These are phyloP conservation scores for Fusarium sterilihyphosum DNA, from an alignment of 2,329 filamentous ascomycete genomes.

Conservation along the genomic window DNA sequence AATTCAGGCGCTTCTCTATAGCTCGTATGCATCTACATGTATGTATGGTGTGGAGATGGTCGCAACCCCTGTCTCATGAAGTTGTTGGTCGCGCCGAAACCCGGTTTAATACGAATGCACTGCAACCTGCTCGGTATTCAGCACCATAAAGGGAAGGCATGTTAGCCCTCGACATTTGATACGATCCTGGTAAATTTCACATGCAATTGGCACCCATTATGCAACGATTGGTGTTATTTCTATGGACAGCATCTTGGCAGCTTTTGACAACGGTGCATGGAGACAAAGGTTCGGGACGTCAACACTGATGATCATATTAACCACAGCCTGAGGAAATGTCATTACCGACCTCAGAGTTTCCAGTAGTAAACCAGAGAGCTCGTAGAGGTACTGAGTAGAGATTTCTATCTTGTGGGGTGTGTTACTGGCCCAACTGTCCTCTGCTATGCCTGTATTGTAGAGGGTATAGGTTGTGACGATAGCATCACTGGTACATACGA, in stretches of 20 bases:
- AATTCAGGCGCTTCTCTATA: neutral
- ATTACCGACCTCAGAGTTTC: neutral
- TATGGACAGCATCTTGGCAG: neutral
- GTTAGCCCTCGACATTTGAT: neutral
- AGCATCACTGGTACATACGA: neutral
- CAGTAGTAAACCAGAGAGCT: too few relatives aligned
- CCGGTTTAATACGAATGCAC: neutral
- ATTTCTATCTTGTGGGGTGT: too few relatives aligned
- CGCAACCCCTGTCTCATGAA: neutral
- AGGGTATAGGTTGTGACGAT: accelerated
- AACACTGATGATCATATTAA: too few relatives aligned
- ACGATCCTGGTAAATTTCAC: neutral
- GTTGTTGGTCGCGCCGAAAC: neutral
- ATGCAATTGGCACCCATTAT: neutral
- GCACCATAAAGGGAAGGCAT: conserved; percentile 1
- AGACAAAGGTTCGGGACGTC: neutral
- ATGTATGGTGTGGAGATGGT: neutral
- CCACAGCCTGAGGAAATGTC: neutral
- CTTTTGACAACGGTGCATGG: neutral
- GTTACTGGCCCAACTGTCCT: neutral
- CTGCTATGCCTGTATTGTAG: accelerated
- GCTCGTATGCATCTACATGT: neutral
- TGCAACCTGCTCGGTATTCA: neutral
- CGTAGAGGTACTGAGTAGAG: neutral
- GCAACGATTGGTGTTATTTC: neutral